These are phyloP conservation scores for Aspergillus homomorphus DNA, from an alignment of 495 filamentous ascomycete genomes.

Conservation along the genomic window DNA sequence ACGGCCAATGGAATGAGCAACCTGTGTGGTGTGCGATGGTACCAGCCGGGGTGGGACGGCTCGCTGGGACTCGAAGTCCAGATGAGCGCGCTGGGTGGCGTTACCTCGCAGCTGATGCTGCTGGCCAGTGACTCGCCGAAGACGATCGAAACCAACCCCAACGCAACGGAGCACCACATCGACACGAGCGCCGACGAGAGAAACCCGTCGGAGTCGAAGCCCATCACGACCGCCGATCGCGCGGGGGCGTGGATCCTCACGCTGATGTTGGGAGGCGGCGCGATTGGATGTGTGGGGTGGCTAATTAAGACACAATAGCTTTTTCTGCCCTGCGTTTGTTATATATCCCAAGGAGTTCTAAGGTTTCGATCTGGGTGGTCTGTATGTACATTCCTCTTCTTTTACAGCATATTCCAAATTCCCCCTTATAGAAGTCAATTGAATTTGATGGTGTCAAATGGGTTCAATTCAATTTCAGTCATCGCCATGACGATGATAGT, in stretches of 20 bases:
- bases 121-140: conserved; percentile 3
- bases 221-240: conserved; percentile 51
- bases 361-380: not conserved
- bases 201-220: conserved; percentile 17
- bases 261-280: conserved; percentile 44
- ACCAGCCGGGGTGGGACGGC: conserved; percentile 59
- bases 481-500: too few species aligned
- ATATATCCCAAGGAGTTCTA: not conserved
- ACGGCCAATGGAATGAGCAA: conserved; percentile 48
- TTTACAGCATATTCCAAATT: not conserved
- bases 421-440: not conserved
- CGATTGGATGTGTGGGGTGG: conserved; percentile 33
- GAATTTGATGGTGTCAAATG: too few species aligned
- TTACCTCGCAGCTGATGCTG: conserved; percentile 36
- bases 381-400: not conserved
- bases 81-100: conserved; percentile 51
- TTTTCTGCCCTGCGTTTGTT: not conserved
- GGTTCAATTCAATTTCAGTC: not conserved
- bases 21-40: conserved; percentile 70
- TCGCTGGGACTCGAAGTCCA: conserved; percentile 51
- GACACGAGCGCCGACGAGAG: conserved; percentile 23
- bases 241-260: conserved; percentile 68
- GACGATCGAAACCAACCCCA: conserved; percentile 21
- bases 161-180: conserved; percentile 20
- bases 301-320: conserved; percentile 23